Percentiles rank a stretch among this genome's conserved stretches.
These are phyloP conservation scores for Diplodia scrobiculata DNA, from an alignment of 2,329 filamentous ascomycete species.

Conservation along the genomic window DNA sequence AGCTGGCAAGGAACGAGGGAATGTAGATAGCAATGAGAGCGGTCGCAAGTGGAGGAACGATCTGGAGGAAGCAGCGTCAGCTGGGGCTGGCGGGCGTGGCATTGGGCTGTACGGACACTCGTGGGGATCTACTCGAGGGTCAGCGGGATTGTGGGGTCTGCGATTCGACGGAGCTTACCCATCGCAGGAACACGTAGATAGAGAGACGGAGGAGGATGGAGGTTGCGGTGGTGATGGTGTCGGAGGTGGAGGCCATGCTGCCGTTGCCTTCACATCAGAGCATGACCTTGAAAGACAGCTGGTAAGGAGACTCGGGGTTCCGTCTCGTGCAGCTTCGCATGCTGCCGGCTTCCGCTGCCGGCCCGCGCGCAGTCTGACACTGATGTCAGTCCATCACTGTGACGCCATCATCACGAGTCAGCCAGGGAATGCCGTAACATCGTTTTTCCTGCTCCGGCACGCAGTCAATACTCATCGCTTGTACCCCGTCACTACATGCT, in stretches of 20 bases:
- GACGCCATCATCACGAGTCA: conserved; percentile 19
- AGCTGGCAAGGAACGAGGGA: conserved; percentile 63
- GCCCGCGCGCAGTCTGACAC: conserved; percentile 6
- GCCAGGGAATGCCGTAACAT: not conserved
- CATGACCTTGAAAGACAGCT: conserved; percentile 12
- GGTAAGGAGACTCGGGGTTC: not conserved
- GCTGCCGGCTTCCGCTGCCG: conserved; percentile 5
- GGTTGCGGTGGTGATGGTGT: conserved; percentile 43
- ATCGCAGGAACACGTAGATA: conserved; percentile 63
- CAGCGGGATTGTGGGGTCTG: conserved; percentile 12
- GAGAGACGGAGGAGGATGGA: conserved; percentile 56
- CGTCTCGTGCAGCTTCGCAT: conserved; percentile 13
- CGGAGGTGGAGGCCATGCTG: conserved; percentile 42
- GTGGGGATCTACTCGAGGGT: conserved; percentile 30
- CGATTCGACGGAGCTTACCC: conserved; percentile 50
- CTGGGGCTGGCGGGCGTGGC: conserved; percentile 26
- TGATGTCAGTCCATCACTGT: conserved; percentile 23
- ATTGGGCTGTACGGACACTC: conserved; percentile 25
- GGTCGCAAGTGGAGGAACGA: conserved; percentile 55
- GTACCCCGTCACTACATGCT: not conserved
- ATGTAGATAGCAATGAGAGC: conserved; percentile 68
- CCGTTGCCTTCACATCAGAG: conserved; percentile 9
- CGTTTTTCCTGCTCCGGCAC: conserved; percentile 4
- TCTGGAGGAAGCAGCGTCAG: conserved; percentile 34
- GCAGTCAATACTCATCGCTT: not conserved